Percentiles rank a stretch among this genome's conserved stretches.
Conservation (phyloP, 2,329 filamentous ascomycete species). For the Aspergillus udagawae region DNA sequence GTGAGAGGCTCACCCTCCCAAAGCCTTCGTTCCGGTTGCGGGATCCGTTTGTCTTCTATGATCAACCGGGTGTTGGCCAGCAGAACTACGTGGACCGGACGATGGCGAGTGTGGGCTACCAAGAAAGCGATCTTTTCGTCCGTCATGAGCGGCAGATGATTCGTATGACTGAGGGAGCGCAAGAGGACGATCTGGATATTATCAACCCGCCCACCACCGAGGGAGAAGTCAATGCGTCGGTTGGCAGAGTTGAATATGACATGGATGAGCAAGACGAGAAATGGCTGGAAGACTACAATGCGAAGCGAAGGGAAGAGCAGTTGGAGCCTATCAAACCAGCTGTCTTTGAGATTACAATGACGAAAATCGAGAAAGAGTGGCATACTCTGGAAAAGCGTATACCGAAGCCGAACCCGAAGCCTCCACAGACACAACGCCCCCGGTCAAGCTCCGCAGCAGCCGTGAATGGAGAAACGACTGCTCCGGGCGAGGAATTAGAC, state of each 20-base stretch:
- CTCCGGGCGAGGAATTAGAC: constrained; percentile 83
- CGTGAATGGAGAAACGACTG: constrained; percentile 86
- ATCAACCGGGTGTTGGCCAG: constrained; percentile 79
- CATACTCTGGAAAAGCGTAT: constrained; percentile 93
- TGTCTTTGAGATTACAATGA: constrained; percentile 96
- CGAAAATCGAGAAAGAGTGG: constrained; percentile 99
- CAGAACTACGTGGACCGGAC: constrained; percentile 91
- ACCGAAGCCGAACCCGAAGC: constrained; percentile 93
- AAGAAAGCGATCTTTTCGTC: constrained; percentile 86
- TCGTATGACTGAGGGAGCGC: constrained; percentile 57
- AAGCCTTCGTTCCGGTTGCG: constrained; percentile 46
- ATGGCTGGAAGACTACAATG: constrained; percentile 85
- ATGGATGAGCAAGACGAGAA: constrained; percentile 99
- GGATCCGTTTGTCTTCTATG: constrained; percentile 51
- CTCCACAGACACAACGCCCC: constrained; percentile 88
- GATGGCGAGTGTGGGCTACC: constrained; percentile 94
- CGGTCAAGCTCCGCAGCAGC: constrained; percentile 91
- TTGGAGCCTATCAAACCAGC: constrained; percentile 85
- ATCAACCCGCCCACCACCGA: constrained; percentile 54
- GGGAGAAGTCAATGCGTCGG: constrained; percentile 53
- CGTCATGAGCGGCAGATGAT: constrained; percentile 70
- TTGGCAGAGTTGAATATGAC: constrained; percentile 93
- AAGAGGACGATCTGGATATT: constrained; percentile 61
- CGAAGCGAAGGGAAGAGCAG: constrained; percentile 66
- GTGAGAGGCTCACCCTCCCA: constrained; percentile 46